These are phyloP conservation scores for Didymella pomorum DNA, from an alignment of 2,329 filamentous ascomycete species.

Conservation along the genomic window DNA sequence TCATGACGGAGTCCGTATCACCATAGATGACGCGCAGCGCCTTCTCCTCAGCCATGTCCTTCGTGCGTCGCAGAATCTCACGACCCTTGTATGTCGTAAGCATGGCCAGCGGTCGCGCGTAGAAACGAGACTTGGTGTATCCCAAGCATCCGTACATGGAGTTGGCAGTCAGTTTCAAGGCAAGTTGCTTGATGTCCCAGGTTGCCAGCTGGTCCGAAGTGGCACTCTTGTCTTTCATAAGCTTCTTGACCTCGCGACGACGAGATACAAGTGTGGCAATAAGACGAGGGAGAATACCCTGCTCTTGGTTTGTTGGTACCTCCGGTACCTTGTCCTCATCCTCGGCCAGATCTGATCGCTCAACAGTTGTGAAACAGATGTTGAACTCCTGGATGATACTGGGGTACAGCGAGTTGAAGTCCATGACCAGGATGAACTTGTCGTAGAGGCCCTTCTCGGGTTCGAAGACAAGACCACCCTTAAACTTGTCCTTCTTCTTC, in stretches of 20 bases:
- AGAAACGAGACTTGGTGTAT: constrained; percentile 96
- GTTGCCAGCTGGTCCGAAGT: constrained; percentile 86
- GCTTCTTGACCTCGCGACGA: constrained; percentile 88
- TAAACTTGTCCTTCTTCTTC: constrained; percentile 99
- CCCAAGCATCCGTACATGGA: constrained; percentile 99
- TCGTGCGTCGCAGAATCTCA: constrained; percentile 95
- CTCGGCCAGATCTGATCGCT: constrained; percentile 73
- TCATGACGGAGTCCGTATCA: constrained; percentile 99
- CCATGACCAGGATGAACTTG: constrained; percentile 98
- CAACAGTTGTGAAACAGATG: constrained; percentile 98
- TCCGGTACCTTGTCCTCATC: constrained; percentile 91
- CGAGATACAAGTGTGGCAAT: constrained; percentile 91
- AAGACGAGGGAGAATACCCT: constrained; percentile 86
- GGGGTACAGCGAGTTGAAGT: constrained; percentile 98
- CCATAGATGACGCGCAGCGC: constrained; percentile 96
- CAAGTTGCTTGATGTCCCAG: constrained; percentile 98
- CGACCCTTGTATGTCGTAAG: constrained; percentile 97
- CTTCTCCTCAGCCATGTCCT: constrained; percentile 90
- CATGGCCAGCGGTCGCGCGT: constrained; percentile 91
- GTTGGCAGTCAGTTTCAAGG: constrained; percentile 96
- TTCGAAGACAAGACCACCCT: constrained; percentile 97
- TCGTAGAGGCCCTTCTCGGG: constrained; percentile 97
- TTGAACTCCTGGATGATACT: constrained; percentile 99
- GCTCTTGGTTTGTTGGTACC: constrained; percentile 77
- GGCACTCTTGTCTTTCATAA: constrained; percentile 94